Conservation (phyloP, 2,329 filamentous ascomycete genomes). For the Beauveria caledonica region DNA sequence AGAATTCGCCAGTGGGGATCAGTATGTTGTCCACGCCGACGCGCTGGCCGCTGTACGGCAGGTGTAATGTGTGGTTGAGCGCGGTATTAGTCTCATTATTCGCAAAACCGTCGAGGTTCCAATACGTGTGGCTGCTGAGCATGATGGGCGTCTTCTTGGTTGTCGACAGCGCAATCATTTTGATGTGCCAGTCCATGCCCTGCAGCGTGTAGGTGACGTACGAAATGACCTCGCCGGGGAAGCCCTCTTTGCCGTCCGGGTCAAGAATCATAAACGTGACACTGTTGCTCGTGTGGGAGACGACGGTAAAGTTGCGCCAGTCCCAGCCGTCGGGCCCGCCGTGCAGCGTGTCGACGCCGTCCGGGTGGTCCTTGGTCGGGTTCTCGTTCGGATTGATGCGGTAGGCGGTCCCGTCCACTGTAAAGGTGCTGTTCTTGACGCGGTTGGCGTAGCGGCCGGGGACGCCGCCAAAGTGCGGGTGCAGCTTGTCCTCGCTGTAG, state of each 20-base stretch:
- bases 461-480: slow-evolving; percentile 65
- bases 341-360: slow-evolving; percentile 57
- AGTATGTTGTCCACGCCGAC: slow-evolving; percentile 62
- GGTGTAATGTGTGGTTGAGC: slow-evolving; percentile 63
- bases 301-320: slow-evolving; percentile 68
- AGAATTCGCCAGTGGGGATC: slow-evolving; percentile 68
- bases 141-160: slow-evolving; percentile 77
- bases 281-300: slow-evolving; percentile 55
- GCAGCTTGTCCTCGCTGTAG: slow-evolving; percentile 55
- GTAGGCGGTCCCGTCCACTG: slow-evolving; percentile 54
- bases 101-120: slow-evolving; percentile 74
- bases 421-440: slow-evolving; percentile 69
- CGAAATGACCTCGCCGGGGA: slow-evolving; percentile 68
- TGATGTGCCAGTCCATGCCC: slow-evolving; percentile 61
- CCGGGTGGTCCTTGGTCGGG: slow-evolving; percentile 38
- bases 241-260: slow-evolving; percentile 64
- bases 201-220: slow-evolving; percentile 66
- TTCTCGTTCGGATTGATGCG: slow-evolving; percentile 57
- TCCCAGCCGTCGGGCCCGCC: slow-evolving; percentile 68
- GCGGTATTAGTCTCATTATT: slow-evolving; percentile 59
- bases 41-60: slow-evolving; percentile 65
- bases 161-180: slow-evolving; percentile 61
- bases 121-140: slow-evolving; percentile 68
- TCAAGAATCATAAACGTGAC: slow-evolving; percentile 73
- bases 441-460: slow-evolving; percentile 74